These are phyloP conservation scores for Bonia amplexicaulis DNA, from an alignment of 176 grass and related monocot species.

Conservation along the genomic window DNA sequence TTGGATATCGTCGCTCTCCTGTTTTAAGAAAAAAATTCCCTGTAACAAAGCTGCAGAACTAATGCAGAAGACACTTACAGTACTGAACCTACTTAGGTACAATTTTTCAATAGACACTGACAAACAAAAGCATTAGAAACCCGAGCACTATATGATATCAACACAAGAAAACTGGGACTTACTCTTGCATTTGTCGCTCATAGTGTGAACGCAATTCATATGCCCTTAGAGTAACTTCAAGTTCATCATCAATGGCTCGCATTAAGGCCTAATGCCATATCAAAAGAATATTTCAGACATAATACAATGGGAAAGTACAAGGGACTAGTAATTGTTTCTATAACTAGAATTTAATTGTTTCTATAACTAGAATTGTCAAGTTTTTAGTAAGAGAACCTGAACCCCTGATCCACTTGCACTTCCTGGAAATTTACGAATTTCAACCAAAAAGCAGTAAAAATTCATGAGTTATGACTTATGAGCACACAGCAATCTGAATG, in stretches of 20 bases:
- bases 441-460: not conserved
- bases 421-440: conserved; percentile 26
- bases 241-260: conserved; percentile 76
- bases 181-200: conserved; percentile 89
- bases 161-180: conserved; percentile 22
- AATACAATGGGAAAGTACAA: not conserved
- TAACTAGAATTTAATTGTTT: not conserved
- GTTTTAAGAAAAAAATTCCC: not conserved
- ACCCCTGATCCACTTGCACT: conserved; percentile 49
- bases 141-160: not conserved
- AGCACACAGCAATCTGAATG: not conserved
- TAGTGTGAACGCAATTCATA: conserved; percentile 88
- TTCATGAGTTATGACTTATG: not conserved
- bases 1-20: conserved; percentile 85
- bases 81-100: not conserved
- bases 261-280: conserved; percentile 53
- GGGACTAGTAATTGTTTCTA: not conserved
- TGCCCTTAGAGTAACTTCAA: conserved; percentile 73
- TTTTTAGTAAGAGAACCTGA: conserved; percentile 56
- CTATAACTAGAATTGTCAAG: not conserved
- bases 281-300: conserved; percentile 30
- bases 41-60: not conserved
- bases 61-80: not conserved
- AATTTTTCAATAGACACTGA: not conserved
- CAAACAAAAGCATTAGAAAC: conserved; percentile 3